Base-by-base conservation (phyloP, 164 flowering plant species). In the Santalum album region DNA sequence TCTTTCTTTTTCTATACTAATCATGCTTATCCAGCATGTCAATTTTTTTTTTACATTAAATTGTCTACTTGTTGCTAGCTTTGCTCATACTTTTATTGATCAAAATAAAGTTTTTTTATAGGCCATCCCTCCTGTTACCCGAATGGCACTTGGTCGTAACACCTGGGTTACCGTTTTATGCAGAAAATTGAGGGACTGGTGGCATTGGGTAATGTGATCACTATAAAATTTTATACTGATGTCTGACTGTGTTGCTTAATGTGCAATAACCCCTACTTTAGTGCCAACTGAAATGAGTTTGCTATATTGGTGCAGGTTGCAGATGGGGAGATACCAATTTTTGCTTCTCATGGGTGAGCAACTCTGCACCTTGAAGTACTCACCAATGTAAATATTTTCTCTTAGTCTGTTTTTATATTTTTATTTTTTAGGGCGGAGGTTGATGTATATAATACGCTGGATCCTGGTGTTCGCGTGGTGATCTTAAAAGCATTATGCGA, bases 141-240 rank as follows among this genome's bases (percentile, higher is more conserved):
- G 99, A 29, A 92, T 89, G 95, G 96, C 99, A 21, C 79, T 87
- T 63, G 94, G 95, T 55, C 97, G 84, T 9, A 79, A 74, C 52
- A 92, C 99, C 45, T 92, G 99, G 99, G 74, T 92, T 29, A 92
- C 99, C 25, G 96, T 87, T 47, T 72, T 92, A 50, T 89, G 99
- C 77, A 74, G 97, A 72, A 92, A 92, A 65, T 64, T 92, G 71
- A 80, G 88, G 61, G 97, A 92, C 66, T 92, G 97, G 96, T 92
- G 99, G 99, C 90, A 85, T 65, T 92, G 99, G 99, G 99, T 92
- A 80, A 70, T 57, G 49, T 51, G 18, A 43, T 68, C 25, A 17
- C 34, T 65, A 25, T 40, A 44, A 40, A 23, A 17, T 44, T 62
- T 39, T 46, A 45, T n/a, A 45, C 34, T 64, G 18, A n/a, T n/a